phyloP scores from a whole-genome alignment of 176 grass and related monocot species.

The maize (Zea mays) region Zm-B73-REFERENCE-NAM-5.0 NC_050098.1:100260001-100260500 shows the following conservation, averaged over 20 bases:
- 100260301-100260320: not conserved
- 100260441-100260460: not conserved
- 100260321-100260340: not conserved
- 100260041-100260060: not conserved
- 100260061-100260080: slow-evolving; percentile 31
- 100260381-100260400: slow-evolving; percentile 10
- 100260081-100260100: slow-evolving; percentile 18
- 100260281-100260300: slow-evolving; percentile 1
- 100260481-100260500: not conserved
- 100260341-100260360: not conserved
- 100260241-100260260: slow-evolving; percentile 18
- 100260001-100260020: slow-evolving; percentile 57
- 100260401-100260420: not conserved
- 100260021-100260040: slow-evolving; percentile 25
- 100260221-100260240: slow-evolving; percentile 55
- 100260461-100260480: not conserved
- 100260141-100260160: slow-evolving; percentile 60
- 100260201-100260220: slow-evolving; percentile 93
- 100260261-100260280: not conserved
- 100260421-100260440: not conserved
- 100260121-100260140: slow-evolving; percentile 61
- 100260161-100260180: slow-evolving; percentile 41
- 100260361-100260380: not conserved
- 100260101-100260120: slow-evolving; percentile 68
- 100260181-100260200: slow-evolving; percentile 91